Percentiles rank a stretch among this genome's conserved stretches.
Conservation (phyloP, 225 moss, liverwort and hornwort species). For the Climacium dendroides region DNA sequence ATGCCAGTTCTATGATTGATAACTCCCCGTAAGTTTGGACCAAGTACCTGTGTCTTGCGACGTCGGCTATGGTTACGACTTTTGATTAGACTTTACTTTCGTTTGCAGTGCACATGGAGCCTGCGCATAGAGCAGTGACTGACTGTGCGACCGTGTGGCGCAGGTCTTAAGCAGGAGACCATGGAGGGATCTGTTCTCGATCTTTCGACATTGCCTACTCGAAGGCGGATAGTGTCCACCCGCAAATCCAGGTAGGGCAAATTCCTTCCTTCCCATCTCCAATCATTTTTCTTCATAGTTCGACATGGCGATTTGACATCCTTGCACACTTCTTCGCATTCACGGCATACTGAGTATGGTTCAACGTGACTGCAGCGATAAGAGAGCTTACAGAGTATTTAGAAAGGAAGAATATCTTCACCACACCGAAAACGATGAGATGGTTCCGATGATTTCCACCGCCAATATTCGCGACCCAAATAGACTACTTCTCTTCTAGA, state of each 20-base stretch:
- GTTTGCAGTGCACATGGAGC: background rate
- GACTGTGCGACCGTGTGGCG: background rate
- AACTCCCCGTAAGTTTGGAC: background rate
- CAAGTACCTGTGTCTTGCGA: background rate
- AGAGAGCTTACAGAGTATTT: background rate
- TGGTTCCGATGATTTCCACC: background rate
- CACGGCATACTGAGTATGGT: background rate
- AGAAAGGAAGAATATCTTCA: background rate
- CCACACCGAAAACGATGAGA: background rate
- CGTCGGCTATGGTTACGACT: background rate
- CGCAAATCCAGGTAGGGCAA: background rate
- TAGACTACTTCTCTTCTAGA: background rate
- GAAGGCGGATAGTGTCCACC: background rate
- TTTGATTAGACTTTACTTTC: background rate
- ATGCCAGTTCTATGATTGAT: background rate
- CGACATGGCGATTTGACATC: background rate
- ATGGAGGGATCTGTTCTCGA: background rate
- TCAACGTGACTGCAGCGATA: background rate
- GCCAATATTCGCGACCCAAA: background rate
- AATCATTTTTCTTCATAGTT: background rate
- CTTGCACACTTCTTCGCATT: background rate
- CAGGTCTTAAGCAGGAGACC: constrained; percentile 2
- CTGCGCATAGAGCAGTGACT: background rate
- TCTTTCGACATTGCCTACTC: background rate
- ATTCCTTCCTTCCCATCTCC: background rate